phyloP scores from a whole-genome alignment of 2,329 filamentous ascomycete species.

The Claviceps sp. region DNA sequence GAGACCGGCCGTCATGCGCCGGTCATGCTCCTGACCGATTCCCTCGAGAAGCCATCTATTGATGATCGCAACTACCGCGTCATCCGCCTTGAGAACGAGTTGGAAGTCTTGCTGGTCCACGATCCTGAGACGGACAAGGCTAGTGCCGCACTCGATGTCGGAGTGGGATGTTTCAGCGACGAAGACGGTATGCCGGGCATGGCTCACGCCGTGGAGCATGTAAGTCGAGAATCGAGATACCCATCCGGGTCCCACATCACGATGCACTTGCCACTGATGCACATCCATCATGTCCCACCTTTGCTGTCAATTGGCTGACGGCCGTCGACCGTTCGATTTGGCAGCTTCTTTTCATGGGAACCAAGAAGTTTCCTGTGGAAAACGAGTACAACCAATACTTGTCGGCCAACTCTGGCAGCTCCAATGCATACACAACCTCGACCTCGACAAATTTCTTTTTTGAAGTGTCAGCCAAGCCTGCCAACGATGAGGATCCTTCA shows the following conservation, averaged over 20 bases:
- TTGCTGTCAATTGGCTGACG: slow-evolving; percentile 7
- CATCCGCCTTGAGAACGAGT: slow-evolving; percentile 68
- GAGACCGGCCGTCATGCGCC: slow-evolving; percentile 16
- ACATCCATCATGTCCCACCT: neutral
- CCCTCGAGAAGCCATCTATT: slow-evolving; percentile 67
- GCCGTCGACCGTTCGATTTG: neutral
- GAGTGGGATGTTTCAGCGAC: slow-evolving; percentile 92
- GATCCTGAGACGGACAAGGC: slow-evolving; percentile 95
- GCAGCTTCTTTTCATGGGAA: slow-evolving; percentile 89
- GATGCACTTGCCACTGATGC: neutral
- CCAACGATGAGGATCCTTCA: slow-evolving; percentile 42
- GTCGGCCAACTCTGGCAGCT: slow-evolving; percentile 76
- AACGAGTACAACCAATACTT: slow-evolving; percentile 95
- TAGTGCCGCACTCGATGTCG: slow-evolving; percentile 86
- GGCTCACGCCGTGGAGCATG: slow-evolving; percentile 91
- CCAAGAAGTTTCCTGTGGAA: slow-evolving; percentile 90
- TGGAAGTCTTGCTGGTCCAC: slow-evolving; percentile 86
- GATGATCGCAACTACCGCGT: slow-evolving; percentile 84
- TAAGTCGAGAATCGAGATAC: slow-evolving; percentile 20
- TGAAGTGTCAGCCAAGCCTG: slow-evolving; percentile 73
- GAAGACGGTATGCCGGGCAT: slow-evolving; percentile 82
- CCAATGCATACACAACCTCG: slow-evolving; percentile 86
- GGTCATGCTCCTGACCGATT: slow-evolving; percentile 44
- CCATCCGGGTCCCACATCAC: slow-evolving; percentile 6
- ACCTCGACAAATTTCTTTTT: slow-evolving; percentile 98